Percentiles rank a stretch among this genome's conserved stretches.
Evolutionary conservation across 73 alveolate genomes (phyloP).

Genomic region (Symbiodinium pilosum): DNA sequence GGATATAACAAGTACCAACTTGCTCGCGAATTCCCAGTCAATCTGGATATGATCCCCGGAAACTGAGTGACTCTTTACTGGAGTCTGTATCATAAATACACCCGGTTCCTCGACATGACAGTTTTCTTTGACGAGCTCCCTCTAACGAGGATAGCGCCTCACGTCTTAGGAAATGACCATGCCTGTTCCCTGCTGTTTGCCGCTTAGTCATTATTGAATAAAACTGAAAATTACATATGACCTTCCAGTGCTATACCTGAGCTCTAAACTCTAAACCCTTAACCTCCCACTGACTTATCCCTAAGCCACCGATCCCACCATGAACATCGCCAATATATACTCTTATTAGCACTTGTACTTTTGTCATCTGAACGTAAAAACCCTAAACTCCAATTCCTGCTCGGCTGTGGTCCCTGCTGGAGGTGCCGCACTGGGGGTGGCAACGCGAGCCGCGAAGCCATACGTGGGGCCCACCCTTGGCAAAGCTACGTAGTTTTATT

Average conservation of each 20-base stretch:
- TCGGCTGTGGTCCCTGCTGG: not conserved
- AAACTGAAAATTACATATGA: not conserved
- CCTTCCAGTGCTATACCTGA: not conserved
- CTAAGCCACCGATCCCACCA: not conserved
- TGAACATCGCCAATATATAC: not conserved
- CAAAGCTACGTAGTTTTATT: too few species aligned
- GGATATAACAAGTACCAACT: too few species aligned
- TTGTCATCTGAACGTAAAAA: not conserved
- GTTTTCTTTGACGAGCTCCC: too few species aligned
- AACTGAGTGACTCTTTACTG: too few species aligned
- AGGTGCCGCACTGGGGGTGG: slow-evolving; percentile 21
- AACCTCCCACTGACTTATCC: not conserved
- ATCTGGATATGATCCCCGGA: too few species aligned
- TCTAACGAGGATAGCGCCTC: too few species aligned
- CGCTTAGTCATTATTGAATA: too few species aligned
- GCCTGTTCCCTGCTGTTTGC: too few species aligned
- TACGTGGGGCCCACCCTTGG: not conserved
- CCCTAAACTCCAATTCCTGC: not conserved
- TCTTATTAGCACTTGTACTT: not conserved
- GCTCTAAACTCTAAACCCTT: not conserved
- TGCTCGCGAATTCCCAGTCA: too few species aligned
- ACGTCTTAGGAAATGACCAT: too few species aligned
- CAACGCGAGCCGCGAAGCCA: slow-evolving; percentile 40
- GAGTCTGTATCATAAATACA: too few species aligned
- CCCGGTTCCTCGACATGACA: too few species aligned